Percentiles rank a stretch among this genome's conserved stretches.
Conservation (phyloP, 2,329 filamentous ascomycete genomes). For the Lachnum nothofagi region DNA sequence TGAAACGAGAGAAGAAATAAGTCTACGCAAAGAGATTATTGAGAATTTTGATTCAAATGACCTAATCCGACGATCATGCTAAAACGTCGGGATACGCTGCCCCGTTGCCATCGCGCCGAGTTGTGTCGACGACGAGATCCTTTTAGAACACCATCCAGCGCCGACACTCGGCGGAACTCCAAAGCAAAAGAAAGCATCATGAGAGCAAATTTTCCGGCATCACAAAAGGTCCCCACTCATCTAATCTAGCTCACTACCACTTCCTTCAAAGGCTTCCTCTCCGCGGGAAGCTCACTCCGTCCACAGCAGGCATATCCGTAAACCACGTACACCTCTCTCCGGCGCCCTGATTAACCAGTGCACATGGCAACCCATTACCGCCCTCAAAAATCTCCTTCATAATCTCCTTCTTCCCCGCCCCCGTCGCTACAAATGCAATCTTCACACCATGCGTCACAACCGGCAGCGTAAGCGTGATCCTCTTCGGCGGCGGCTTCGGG, state of each 20-base stretch:
- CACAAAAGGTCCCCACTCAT: neutral
- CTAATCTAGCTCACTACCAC: constrained; percentile 15
- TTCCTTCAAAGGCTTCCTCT: constrained; percentile 55
- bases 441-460: constrained; percentile 82
- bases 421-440: constrained; percentile 88
- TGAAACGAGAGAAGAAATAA: too few species aligned
- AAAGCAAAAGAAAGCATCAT: neutral
- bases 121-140: neutral
- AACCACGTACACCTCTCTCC: constrained; percentile 94
- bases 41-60: too few species aligned
- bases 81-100: too few species aligned
- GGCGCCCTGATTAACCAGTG: constrained; percentile 76
- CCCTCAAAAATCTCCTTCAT: constrained; percentile 88
- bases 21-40: too few species aligned
- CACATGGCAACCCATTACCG: constrained; percentile 70
- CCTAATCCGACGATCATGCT: too few species aligned
- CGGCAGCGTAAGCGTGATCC: constrained; percentile 88
- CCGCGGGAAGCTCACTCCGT: constrained; percentile 77
- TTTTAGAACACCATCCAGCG: neutral
- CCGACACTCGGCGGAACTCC: neutral
- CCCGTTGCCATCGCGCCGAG: neutral
- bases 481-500: constrained; percentile 84
- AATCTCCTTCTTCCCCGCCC: constrained; percentile 81
- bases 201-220: neutral
- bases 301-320: constrained; percentile 77